Base-by-base conservation (phyloP, 495 filamentous ascomycete species). In the Talaromyces liani region DNA sequence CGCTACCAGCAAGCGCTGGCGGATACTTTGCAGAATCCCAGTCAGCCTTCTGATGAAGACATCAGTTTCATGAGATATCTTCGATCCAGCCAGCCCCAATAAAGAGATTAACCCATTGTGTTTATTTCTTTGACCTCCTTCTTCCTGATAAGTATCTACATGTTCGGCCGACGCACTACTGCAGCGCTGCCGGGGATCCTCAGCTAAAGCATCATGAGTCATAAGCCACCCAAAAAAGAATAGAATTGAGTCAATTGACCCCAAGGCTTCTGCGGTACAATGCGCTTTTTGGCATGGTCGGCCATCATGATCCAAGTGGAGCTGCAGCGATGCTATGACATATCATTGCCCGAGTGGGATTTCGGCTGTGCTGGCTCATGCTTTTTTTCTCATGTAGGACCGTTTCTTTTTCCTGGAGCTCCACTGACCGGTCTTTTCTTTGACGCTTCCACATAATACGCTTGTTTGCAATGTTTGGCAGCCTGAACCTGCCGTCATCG, bases 61-160 rank as follows among this genome's bases (percentile, higher is more conserved):
- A 56, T 77, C 49, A 83, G 80, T 65, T 83, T 83, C 70, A 69
- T 75, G 20, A 72, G 79, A 63, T 83, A 82, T 64, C 39, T 83
- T 64, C 74, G 73, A 45, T 71, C 74, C 3, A 75, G 67, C 69
- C 55, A 61, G 20, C 59, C 57, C 36, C 18, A 61, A 45, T 61
- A 47, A 61, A 56, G 27, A 25, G 53, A 56, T 29, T 14, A 36
- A 12, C 33, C 33, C 33, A 27, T 9, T 54, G 9, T 36, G 51
- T 22, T 24, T 54, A 29, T 56, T 29, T 29, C 53, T 14, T 27
- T 56, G 53, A n/a, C 22, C n/a, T 49, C 27, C 53, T 56, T 5
- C 10, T 56, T 29, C 53, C 53, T 6, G 53, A 56, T 49, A 49
- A 49, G 45, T 49, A 45, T 16, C 14, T 10, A 49, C 39, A 49